phyloP scores from a whole-genome alignment of 2,329 filamentous ascomycete species.

The Ramularia endophylla region DNA sequence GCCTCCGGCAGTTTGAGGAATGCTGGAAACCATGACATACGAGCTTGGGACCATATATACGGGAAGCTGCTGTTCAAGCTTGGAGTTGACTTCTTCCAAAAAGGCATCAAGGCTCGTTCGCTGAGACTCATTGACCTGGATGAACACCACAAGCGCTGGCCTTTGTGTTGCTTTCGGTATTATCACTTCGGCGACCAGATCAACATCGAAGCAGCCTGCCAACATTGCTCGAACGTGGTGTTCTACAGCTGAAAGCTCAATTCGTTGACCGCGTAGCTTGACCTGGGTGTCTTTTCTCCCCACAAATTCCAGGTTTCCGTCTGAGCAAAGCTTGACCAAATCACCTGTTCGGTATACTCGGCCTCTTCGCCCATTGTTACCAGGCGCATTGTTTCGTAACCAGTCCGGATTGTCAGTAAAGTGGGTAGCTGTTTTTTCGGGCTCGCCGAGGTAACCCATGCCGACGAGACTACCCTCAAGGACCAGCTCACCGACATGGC shows the following conservation, averaged over 20 bases:
- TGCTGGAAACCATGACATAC: slow-evolving; percentile 37
- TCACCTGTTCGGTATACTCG: slow-evolving; percentile 31
- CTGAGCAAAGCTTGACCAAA: slow-evolving; percentile 20
- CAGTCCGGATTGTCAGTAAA: slow-evolving; percentile 29
- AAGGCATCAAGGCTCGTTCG: slow-evolving; percentile 9
- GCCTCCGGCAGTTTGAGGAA: slow-evolving; percentile 41
- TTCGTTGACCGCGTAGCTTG: slow-evolving; percentile 59
- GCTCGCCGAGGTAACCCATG: slow-evolving; percentile 36
- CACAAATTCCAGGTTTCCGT: slow-evolving; percentile 50
- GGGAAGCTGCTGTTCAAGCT: slow-evolving; percentile 15
- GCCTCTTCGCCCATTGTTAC: slow-evolving; percentile 50
- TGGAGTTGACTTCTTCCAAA: not conserved
- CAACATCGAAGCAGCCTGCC: not conserved
- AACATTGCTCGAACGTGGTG: slow-evolving; percentile 16
- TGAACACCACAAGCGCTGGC: slow-evolving; percentile 1
- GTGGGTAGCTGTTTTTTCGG: slow-evolving; percentile 22
- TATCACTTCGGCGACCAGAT: slow-evolving; percentile 3
- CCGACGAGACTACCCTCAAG: slow-evolving; percentile 41
- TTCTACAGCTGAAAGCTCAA: slow-evolving; percentile 54
- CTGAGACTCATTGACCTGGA: slow-evolving; percentile 1
- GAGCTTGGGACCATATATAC: slow-evolving; percentile 37
- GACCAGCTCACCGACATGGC: slow-evolving; percentile 43
- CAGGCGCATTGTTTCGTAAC: slow-evolving; percentile 7
- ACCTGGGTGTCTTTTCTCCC: slow-evolving; percentile 53
- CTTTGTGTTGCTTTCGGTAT: not conserved